phyloP scores from a whole-genome alignment of 192 early-diverging fungal species.

The Piromyces sp. region DNA sequence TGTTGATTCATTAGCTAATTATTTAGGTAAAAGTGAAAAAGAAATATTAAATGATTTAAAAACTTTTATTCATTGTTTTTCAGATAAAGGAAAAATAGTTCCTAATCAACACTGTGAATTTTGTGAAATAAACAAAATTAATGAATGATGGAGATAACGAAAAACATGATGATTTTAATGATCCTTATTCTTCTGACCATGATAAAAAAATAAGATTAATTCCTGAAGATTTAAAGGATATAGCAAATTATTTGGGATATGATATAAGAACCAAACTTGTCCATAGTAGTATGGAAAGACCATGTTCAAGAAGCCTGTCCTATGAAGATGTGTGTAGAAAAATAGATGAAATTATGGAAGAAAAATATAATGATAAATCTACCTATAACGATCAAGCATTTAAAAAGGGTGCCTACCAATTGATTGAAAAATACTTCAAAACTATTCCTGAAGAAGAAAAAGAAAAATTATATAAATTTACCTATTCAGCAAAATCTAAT shows the following conservation, averaged over 20 bases:
- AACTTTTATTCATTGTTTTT: background rate
- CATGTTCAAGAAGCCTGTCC: background rate
- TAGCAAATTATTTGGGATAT: background rate
- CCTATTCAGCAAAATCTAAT: background rate
- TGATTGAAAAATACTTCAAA: background rate
- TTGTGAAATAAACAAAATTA: too few relatives aligned
- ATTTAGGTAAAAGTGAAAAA: background rate
- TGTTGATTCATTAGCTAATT: background rate
- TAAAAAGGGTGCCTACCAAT: background rate
- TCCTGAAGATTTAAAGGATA: background rate
- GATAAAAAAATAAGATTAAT: background rate
- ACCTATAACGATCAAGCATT: background rate
- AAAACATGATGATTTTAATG: background rate
- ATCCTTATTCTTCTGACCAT: background rate
- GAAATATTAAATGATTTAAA: background rate
- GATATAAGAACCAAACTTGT: background rate
- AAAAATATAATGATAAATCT: background rate
- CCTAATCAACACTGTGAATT: background rate
- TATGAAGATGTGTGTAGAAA: background rate
- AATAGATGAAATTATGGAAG: background rate
- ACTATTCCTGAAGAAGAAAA: background rate
- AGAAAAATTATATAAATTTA: background rate
- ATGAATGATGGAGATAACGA: too few relatives aligned
- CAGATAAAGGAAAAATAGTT: background rate
- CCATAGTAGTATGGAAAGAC: background rate